Evolutionary conservation across 805 yeast species (phyloP), one percentile per base, ranked within the genome.

Genomic region (Candida pini): DNA sequence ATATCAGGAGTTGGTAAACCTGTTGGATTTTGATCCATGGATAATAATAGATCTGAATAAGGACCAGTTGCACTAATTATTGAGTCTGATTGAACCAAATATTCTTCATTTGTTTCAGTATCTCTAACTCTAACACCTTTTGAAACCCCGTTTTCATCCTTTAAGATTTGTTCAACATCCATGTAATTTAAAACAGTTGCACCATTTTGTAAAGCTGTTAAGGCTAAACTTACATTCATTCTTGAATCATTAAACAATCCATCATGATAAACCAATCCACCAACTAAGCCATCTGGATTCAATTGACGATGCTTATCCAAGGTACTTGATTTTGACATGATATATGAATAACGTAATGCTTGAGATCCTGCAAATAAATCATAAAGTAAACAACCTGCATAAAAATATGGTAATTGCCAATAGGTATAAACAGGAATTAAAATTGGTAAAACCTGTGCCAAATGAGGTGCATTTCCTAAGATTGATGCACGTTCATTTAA

Each of bases 21-120:
- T 41, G 68, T 60, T 21, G 78, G 71, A 54, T 73, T 74, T 29
- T 78, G 73, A 60, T 89, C 96, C 90, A 89, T 83, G 54, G 86
- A 86, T 54, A 94, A 73, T 40, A 89, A 66, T 29, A 69, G 68
- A 62, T 89, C 97, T 43, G 90, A 77, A 62, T 79, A 84, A 34
- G 97, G 97, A 36, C 97, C 97, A 29, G 97, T 89, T 23, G 97
- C 96, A 56, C 88, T 89, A 29, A 89, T 81, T 20, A 87, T 79
- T 28, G 80, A 71, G 44, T 81, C 85, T 27, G 95, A 81, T 42
- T 66, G 69, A 45, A 88, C 76, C 24, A 64, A 60, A 51, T 71
- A 75, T 43, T 68, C 69, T 48, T 77, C 69, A 39, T 81, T 82
- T 31, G 87, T 75, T 59, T 80, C 85, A 39, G 64, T 64, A 60